phyloP scores from a whole-genome alignment of 2,329 filamentous ascomycete species.

The Moelleriella libera region DNA sequence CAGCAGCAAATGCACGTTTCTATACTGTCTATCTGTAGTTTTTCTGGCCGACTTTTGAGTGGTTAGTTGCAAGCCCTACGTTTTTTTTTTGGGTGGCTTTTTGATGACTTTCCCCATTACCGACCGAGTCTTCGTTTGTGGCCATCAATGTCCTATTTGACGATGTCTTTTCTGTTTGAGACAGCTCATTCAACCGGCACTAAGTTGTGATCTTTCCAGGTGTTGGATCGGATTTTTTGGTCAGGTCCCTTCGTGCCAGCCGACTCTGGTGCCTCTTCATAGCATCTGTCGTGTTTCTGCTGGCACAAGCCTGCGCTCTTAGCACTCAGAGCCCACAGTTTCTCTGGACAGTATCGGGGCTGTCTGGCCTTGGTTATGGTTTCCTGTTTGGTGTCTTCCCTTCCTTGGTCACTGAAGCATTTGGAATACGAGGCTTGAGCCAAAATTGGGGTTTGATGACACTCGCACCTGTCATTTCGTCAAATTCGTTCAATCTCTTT shows the following conservation, averaged over 20 bases:
- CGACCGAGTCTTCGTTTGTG: neutral
- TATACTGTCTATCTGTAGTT: slow-evolving; percentile 80
- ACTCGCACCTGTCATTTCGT: slow-evolving; percentile 70
- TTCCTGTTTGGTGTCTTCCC: slow-evolving; percentile 91
- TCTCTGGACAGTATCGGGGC: slow-evolving; percentile 63
- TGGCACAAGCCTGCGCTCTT: slow-evolving; percentile 66
- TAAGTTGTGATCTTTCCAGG: slow-evolving; percentile 27
- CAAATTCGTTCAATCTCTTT: slow-evolving; percentile 84
- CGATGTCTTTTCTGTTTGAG: too few species aligned
- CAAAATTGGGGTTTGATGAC: slow-evolving; percentile 98
- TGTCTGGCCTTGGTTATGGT: slow-evolving; percentile 83
- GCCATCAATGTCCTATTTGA: neutral
- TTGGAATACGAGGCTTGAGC: slow-evolving; percentile 76
- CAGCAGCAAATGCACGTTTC: slow-evolving; percentile 87
- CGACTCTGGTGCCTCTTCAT: slow-evolving; percentile 84
- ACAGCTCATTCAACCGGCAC: neutral
- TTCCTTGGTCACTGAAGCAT: slow-evolving; percentile 76
- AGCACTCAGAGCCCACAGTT: slow-evolving; percentile 62
- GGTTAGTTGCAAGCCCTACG: slow-evolving; percentile 30
- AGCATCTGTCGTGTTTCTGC: slow-evolving; percentile 62
- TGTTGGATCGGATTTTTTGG: slow-evolving; percentile 80
- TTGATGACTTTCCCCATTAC: neutral
- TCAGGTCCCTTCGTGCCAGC: slow-evolving; percentile 65
- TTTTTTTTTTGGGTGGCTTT: neutral
- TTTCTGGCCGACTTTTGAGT: slow-evolving; percentile 64